Conservation (phyloP, 2,329 filamentous ascomycete species). For the Ilyonectria sp. region DNA sequence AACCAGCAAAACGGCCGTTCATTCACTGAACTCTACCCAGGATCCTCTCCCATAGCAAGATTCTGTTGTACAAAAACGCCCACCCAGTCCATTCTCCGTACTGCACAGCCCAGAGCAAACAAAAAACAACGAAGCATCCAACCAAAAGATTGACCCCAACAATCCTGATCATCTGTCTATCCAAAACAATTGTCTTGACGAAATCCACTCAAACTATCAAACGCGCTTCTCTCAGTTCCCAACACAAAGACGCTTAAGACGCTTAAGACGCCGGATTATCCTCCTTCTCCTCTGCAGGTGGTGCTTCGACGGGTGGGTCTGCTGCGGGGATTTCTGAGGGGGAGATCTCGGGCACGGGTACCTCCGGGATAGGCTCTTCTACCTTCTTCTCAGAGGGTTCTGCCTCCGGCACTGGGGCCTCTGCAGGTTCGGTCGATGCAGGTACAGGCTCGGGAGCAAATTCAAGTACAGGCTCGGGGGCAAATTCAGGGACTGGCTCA, state of each 20-base stretch:
- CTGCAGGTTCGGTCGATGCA: background rate
- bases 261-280: slow-evolving; percentile 22
- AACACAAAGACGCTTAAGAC: background rate
- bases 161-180: slow-evolving; percentile 22
- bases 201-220: slow-evolving; percentile 12
- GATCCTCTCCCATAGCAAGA: slow-evolving; percentile 18
- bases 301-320: slow-evolving; percentile 1
- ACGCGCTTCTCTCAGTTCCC: slow-evolving; percentile 4
- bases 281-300: slow-evolving; percentile 25
- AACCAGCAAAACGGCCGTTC: slow-evolving; percentile 14
- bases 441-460: background rate
- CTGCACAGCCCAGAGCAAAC: slow-evolving; percentile 13
- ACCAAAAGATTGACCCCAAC: slow-evolving; percentile 12
- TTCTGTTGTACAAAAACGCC: slow-evolving; percentile 34
- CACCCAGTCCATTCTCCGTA: slow-evolving; percentile 13
- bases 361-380: background rate
- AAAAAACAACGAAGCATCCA: slow-evolving; percentile 4
- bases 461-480: background rate
- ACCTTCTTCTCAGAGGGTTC: background rate
- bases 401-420: background rate
- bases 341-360: background rate
- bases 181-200: slow-evolving; percentile 12
- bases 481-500: background rate
- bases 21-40: slow-evolving; percentile 24
- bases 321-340: background rate